Evolutionary conservation across 148 eudicot species (phyloP), one percentile per base, ranked within the genome.

Genomic region (Chenopodium album): DNA sequence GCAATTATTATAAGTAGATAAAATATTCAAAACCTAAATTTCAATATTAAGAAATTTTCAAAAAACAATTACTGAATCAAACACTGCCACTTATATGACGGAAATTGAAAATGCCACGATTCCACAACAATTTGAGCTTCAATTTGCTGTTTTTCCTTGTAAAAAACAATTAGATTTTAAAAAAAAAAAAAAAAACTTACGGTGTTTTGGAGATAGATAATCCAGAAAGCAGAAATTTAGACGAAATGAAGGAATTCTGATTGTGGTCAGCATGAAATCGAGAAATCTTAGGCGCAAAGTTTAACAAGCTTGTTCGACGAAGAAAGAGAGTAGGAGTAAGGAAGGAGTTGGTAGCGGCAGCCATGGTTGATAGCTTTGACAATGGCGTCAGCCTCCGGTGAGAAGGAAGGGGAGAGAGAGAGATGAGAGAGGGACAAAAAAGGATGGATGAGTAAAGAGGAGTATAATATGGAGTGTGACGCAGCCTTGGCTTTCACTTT

Each of bases 271-370:
- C 17, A 1, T 64, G 14, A 26, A 62, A 47, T 63, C 22, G 74
- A 75, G 79, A 76, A 74, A 77, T 19, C 26, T 47, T 72, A 52
- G 79, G 84, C 17, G 60, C 14, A 63, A 67, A 81, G 44, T 79
- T 77, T 28, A 71, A 31, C 32, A 80, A 52, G 62, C 71, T n/a
- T 11, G 86, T 32, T 41, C 85, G 83, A 22, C 79, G 82, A 77
- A 80, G 82, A 63, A 78, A 82, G 31, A 81, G 37, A n/a, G 88
- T 60, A 13, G 79, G 83, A 4, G 83, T 47, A 44, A 84, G 56
- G 67, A 80, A 67, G 29, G 73, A 52, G 71, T 84, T 60, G 4
- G 69, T 50, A 16, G 86, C 76, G 48, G 86, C 60, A 16, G 62
- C 62, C 62, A 56, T 56, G 22, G 62, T 56, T 56, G 22, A 12